Base-by-base conservation (phyloP, 495 filamentous ascomycete species). In the Hypomontagnella submonticulosa region DNA sequence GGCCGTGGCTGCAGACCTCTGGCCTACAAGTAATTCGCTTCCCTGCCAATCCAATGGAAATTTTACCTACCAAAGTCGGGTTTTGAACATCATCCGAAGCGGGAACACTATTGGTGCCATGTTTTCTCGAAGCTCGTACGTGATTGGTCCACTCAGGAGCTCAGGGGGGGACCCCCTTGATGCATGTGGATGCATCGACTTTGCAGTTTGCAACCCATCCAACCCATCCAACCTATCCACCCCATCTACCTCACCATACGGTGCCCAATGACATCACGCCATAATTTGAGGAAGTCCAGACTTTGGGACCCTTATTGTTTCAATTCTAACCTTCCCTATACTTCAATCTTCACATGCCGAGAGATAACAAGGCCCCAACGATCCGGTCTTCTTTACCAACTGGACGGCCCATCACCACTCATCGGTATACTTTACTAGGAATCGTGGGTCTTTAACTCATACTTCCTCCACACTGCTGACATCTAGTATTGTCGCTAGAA, bases 61-160 rank as follows among this genome's bases (percentile, higher is more conserved):
- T 36, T 38, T 12, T 13, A 19, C 48, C 48, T 54, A 63, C 54
- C 38, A 48, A 38, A 62, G 34, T 68, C 66, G 66, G 66, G 43
- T 69, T 20, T 61, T 69, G 43, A 69, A 69, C 66, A 69, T 69
- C 60, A 64, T 64, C 66, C 66, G 66, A 64, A 32, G 40, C 54
- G 54, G 43, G 4, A 47, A 55, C 59, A 50, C n/a, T 20, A 62
- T 58, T 61, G 52, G 53, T 53, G 36, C 57, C 61, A 53, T 44
- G 1, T 6, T 16, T 27, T 48, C 23, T 23, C 20, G 33, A 18
- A 32, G 20, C 20, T 36, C 52, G 52, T 43, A 19, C 23, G 20
- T 59, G 41, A 58, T 62, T 67, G 64, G 53, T 15, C 48, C 41
- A 38, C 36, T 34, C 15, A 7, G 7, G 9, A 67, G 41, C 46